Evolutionary conservation across 2,329 filamentous ascomycete genomes (phyloP), one percentile per base, ranked within the genome.

Genomic region (Pyrenochaeta sp.): DNA sequence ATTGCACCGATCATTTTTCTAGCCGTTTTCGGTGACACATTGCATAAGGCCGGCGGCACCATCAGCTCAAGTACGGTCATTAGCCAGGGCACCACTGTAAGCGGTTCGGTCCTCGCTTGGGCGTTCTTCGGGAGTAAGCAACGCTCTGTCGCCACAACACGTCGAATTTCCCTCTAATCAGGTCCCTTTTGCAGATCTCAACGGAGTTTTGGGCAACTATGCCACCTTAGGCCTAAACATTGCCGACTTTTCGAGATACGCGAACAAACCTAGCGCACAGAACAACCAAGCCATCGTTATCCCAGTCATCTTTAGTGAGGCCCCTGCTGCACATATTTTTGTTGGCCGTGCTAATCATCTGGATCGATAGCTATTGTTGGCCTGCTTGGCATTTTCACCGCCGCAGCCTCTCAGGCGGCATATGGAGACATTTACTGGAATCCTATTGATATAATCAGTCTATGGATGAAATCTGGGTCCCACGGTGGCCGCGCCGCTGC

Each of bases 211-310:
- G 36, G 70, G 70, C 24, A 72, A 73, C 48, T 73, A 72, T 40
- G 63, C 67, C 13, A 72, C 69, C 15, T 49, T 73, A 22, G 68
- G 67, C 40, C 54, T 70, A 5, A 78, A 77, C 59, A 71, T 73
- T n/a, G 76, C 72, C 32, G 79, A 80, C 61, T 80, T 79, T 61
- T 76, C 77, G 4, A 71, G 79, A 40, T 81, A 79, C 51, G 69
- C 77, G 7, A 69, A 70, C 40, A 68, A 28, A 67, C 72, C 46
- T 72, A 76, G 75, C 36, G 67, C 62, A 42, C 67, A 71, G 36
- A 70, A 78, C 54, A 68, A 78, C 58, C 77, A 79, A 58, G 68
- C 73, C 2, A 58, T 77, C 22, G 73, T 79, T 46, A 71, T 73
- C 47, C 70, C 70, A 0, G 58, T 62, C 54, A 69, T 71, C 50